Conservation (phyloP, 106 monocot species). For the Dioscorea zingiberensis region DNA sequence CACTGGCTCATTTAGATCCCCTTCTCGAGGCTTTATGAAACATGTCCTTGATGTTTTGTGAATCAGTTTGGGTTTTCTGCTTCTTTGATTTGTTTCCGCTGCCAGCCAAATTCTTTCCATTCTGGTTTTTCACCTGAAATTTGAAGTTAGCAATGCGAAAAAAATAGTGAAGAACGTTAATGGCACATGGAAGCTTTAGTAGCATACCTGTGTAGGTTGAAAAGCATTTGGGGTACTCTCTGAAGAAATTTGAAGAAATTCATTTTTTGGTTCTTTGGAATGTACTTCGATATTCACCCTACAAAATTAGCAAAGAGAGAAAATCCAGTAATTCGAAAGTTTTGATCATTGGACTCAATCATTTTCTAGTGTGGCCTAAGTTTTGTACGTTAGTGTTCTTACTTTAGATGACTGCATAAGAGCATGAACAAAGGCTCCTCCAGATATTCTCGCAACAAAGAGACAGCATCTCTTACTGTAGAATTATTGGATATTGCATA, state of each 20-base stretch:
- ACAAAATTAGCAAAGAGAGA: neutral
- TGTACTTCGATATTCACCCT: conserved; percentile 38
- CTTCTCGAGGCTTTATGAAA: conserved; percentile 40
- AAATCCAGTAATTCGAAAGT: conserved; percentile 1
- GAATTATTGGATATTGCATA: neutral
- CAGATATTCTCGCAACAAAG: conserved; percentile 78
- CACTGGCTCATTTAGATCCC: conserved; percentile 2
- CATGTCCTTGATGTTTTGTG: conserved; percentile 65
- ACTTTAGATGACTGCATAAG: conserved; percentile 68
- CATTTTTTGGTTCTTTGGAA: conserved; percentile 8
- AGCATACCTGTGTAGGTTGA: conserved; percentile 19
- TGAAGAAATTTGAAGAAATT: conserved; percentile 7
- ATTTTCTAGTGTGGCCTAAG: too few relatives aligned
- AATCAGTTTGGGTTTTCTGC: conserved; percentile 42
- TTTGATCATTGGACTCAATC: neutral
- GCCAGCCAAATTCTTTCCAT: conserved; percentile 19
- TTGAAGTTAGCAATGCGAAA: neutral
- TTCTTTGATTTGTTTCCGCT: conserved; percentile 53
- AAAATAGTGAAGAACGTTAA: neutral
- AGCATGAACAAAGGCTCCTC: conserved; percentile 63
- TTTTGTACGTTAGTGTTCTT: conserved; percentile 14
- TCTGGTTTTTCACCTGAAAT: conserved; percentile 26
- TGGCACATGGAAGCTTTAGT: neutral
- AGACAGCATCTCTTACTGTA: conserved; percentile 62
- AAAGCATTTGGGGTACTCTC: conserved; percentile 20